Percentiles rank a stretch among this genome's conserved stretches.
These are phyloP conservation scores for Punctularia strigosozonata DNA, from an alignment of 768 basidiomycete genomes.

Conservation along the genomic window DNA sequence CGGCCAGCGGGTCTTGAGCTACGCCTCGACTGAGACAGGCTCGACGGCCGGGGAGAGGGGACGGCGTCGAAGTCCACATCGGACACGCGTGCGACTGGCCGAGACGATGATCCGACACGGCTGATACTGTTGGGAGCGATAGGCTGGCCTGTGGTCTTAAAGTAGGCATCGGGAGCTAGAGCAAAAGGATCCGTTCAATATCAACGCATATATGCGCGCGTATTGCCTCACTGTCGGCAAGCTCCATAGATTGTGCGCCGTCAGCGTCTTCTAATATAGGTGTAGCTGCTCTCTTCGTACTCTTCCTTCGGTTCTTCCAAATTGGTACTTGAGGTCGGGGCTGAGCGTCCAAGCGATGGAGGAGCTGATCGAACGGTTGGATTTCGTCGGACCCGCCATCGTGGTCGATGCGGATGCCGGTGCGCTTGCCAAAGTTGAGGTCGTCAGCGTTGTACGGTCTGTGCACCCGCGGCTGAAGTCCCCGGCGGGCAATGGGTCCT, in stretches of 20 bases:
- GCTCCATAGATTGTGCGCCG: constrained; percentile 71
- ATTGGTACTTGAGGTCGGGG: constrained; percentile 40
- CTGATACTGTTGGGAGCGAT: constrained; percentile 25
- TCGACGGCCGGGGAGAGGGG: constrained; percentile 39
- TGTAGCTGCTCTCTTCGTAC: constrained; percentile 26
- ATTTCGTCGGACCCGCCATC: constrained; percentile 73
- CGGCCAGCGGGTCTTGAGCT: too few relatives aligned
- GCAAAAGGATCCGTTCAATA: constrained; percentile 3
- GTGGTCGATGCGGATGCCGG: constrained; percentile 56
- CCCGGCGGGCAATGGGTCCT: too few relatives aligned
- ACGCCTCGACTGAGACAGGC: too few relatives aligned
- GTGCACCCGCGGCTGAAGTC: constrained; percentile 59
- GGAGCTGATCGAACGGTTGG: constrained; percentile 67
- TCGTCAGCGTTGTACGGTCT: constrained; percentile 74
- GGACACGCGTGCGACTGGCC: constrained; percentile 38
- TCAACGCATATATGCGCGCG: background rate
- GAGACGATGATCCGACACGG: constrained; percentile 28
- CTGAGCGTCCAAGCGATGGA: constrained; percentile 57
- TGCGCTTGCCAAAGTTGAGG: constrained; percentile 68
- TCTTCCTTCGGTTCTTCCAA: constrained; percentile 35
- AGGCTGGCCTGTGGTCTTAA: constrained; percentile 23
- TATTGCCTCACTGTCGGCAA: constrained; percentile 48
- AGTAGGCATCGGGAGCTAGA: constrained; percentile 22
- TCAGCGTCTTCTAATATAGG: constrained; percentile 27
- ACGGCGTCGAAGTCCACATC: constrained; percentile 51